A percentile compares a stretch with the other conserved stretches of the same genome.
phyloP scores from a whole-genome alignment of 805 yeast species.

The Priceomyces castillae region DNA sequence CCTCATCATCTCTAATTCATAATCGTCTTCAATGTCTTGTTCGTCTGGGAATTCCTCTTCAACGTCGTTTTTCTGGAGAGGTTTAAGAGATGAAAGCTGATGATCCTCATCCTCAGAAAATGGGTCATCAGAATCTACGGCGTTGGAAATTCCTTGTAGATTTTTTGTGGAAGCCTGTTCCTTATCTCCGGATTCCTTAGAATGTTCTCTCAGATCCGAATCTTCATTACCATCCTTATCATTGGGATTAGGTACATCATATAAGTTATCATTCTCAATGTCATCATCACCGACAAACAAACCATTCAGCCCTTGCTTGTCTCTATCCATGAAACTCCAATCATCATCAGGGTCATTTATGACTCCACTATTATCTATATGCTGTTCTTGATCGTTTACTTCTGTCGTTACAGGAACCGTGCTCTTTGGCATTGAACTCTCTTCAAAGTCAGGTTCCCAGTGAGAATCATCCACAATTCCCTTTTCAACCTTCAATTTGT shows the following conservation, averaged over 20 bases:
- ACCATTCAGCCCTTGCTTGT: constrained; percentile 14
- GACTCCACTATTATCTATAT: neutral
- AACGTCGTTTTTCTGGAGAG: constrained; percentile 13
- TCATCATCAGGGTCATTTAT: constrained; percentile 23
- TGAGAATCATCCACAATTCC: constrained; percentile 34
- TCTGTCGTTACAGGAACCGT: neutral
- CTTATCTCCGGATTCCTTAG: too few relatives aligned
- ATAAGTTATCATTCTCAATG: constrained; percentile 1
- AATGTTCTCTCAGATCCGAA: too few relatives aligned
- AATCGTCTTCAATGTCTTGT: constrained; percentile 20
- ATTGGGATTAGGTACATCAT: neutral
- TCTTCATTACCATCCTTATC: too few relatives aligned
- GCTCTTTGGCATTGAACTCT: neutral
- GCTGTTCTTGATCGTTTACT: neutral
- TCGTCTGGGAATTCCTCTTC: constrained; percentile 11
- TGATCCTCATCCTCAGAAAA: constrained; percentile 24
- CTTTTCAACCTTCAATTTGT: constrained; percentile 24
- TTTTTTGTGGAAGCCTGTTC: too few relatives aligned
- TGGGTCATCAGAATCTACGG: constrained; percentile 17
- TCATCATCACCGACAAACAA: constrained; percentile 27
- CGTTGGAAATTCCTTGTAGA: neutral
- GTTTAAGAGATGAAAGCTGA: neutral
- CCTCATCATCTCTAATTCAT: constrained; percentile 36
- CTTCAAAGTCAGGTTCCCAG: neutral
- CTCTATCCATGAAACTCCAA: constrained; percentile 27